Evolutionary conservation across 2,329 filamentous ascomycete species (phyloP).

Genomic region (Fusarium liriodendri): DNA sequence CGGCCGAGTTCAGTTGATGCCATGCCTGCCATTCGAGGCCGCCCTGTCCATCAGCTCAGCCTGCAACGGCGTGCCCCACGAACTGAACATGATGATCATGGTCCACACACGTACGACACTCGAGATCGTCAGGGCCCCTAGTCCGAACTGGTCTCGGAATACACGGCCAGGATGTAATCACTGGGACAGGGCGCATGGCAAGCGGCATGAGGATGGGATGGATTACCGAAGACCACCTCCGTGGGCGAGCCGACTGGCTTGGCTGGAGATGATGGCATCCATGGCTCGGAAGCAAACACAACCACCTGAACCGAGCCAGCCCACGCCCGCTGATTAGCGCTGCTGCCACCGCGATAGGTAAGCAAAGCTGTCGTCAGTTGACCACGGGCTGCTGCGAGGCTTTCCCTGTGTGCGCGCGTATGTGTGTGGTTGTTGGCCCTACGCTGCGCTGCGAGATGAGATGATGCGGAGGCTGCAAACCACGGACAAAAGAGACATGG

Average conservation of each 20-base stretch:
- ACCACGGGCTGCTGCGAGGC: constrained; percentile 23
- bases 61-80: constrained; percentile 37
- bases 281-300: background rate
- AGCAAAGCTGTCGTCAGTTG: constrained; percentile 17
- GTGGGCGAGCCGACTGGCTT: background rate
- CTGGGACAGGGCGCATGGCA: background rate
- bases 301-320: background rate
- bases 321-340: constrained; percentile 25
- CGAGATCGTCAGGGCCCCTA: background rate
- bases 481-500: background rate
- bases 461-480: constrained; percentile 20
- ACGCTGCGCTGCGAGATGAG: constrained; percentile 24
- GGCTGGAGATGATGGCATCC: constrained; percentile 1
- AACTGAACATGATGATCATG: background rate
- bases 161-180: background rate
- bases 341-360: constrained; percentile 29
- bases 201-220: background rate
- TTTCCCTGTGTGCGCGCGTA: constrained; percentile 2
- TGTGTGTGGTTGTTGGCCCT: background rate
- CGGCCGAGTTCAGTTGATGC: constrained; percentile 73
- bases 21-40: constrained; percentile 76
- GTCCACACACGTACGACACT: background rate
- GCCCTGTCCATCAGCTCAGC: constrained; percentile 64
- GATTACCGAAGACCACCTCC: background rate
- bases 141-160: background rate